phyloP scores from a whole-genome alignment of 768 basidiomycete genomes.

The Phanerodontia chrysosporium region DNA sequence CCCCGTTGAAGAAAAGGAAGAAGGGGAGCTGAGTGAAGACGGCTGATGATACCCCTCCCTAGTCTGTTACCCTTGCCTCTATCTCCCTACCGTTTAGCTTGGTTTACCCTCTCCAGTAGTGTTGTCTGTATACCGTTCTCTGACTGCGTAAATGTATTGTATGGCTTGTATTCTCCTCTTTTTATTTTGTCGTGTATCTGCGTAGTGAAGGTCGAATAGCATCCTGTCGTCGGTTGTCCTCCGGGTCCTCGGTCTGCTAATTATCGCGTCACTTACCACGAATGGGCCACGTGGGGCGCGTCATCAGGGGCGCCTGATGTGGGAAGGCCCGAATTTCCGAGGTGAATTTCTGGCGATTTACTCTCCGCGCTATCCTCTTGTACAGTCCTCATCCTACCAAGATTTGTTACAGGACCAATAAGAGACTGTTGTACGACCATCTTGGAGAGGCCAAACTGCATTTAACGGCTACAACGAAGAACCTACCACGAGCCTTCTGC shows the following conservation, averaged over 20 bases:
- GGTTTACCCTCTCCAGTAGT: not conserved
- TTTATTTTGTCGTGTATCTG: not conserved
- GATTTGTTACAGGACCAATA: not conserved
- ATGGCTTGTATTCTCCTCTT: not conserved
- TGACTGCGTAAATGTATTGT: not conserved
- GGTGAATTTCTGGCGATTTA: not conserved
- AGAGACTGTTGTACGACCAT: not conserved
- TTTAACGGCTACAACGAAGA: not conserved
- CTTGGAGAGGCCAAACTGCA: not conserved
- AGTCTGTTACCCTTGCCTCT: not conserved
- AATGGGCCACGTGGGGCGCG: not conserved
- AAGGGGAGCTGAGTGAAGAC: conserved; percentile 17
- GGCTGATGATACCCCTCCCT: not conserved
- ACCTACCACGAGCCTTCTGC: not conserved
- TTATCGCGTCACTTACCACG: not conserved
- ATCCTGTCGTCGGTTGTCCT: not conserved
- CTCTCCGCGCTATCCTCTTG: not conserved
- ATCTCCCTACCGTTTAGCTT: not conserved
- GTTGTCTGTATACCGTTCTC: not conserved
- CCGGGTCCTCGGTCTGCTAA: not conserved
- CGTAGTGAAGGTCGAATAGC: not conserved
- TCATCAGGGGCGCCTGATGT: not conserved
- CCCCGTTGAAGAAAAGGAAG: conserved; percentile 15
- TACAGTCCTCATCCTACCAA: not conserved
- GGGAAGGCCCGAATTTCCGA: not conserved